Evolutionary conservation across 75 land plant genomes (phyloP), one percentile per base, ranked within the genome.

Genomic region (Picea sitchensis): DNA sequence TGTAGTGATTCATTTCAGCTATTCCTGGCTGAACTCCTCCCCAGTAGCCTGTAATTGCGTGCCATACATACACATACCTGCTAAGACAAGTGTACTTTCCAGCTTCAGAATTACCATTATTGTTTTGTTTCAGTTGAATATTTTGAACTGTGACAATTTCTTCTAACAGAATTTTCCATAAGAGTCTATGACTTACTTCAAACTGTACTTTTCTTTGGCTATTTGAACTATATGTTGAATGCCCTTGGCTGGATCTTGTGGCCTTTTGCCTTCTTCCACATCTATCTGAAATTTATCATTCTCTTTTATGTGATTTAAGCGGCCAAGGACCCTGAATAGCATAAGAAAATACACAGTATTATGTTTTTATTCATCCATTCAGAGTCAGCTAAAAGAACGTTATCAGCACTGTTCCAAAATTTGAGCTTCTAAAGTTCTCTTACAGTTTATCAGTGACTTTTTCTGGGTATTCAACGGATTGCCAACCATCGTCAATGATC

Each of bases 401-500:
- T n/a, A 69, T 20, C 20, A 6, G 36, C 73, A 20, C 17, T 38
- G 36, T 41, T 71, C 44, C 12, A 71, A 26, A 71, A n/a, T 21
- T 71, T 71, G 8, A 15, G 23, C 74, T 2, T 41, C 3, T 44
- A 44, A n/a, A 71, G n/a, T 71, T 61, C 65, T 74, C 63, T 14
- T 79, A 74, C 44, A 47, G 14, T 13, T 80, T 57, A 26, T 58
- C 61, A 8, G 69, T 58, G 11, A 36, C 23, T 38, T 71, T 68
- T 80, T 91, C 91, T 23, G 77, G 75, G 14, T 41, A n/a, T 71
- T 82, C 91, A 56, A 92, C 90, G 15, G 95, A 92, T 73, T 96
- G 99, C 99, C 99, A 96, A 0, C 99, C 98, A 82, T 96, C 99
- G 78, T 95, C 99, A 59, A 96, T 95, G 79, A 96, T 95, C 58